Evolutionary conservation across 2,329 filamentous ascomycete species (phyloP), one percentile per base, ranked within the genome.

Genomic region (Exophiala alcalophila): DNA sequence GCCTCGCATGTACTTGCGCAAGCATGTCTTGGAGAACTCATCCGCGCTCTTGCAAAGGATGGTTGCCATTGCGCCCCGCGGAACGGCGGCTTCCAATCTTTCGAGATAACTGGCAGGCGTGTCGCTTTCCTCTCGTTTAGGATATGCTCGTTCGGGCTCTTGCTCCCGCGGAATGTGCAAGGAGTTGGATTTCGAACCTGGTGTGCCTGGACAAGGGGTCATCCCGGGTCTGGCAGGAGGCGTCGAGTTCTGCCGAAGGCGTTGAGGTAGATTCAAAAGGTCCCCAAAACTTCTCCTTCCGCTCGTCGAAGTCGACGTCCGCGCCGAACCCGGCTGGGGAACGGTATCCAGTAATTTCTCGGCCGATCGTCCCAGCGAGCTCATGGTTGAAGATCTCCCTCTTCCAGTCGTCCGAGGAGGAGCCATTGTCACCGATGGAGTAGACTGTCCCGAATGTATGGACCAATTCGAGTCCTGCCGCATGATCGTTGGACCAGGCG

Each of bases 211-310:
- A 38, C 64, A 58, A 47, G 63, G 67, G 44, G 67, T 66, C n/a
- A 82, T 82, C 10, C 82, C 83, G 58, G 86, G 79, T 11, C 82
- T 77, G 18, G 73, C 76, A 27, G 77, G 69, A 4, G 83, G 76
- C 33, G 94, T 89, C 1, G 86, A 86, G 55, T 87, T 86, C 58
- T 94, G 86, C 34, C 91, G 79, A 47, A 95, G 75, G 50, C 90
- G 80, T 50, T 80, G 77, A 14, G 78, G 73, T 23, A 96, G 69
- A 10, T 80, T 83, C 57, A 98, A 81, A 14, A 97, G 71, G 54
- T 95, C 92, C 39, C 90, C 88, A 57, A 98, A 88, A 65, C 91
- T 97, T 65, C 90, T 92, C 40, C 92, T 79, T 4, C 90, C 89
- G n/a, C 69, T 75, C 0, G 84, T 91, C 0, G 88, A 95, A 1